A percentile compares a stretch with the other conserved stretches of the same genome.
Evolutionary conservation across 2,329 filamentous ascomycete species (phyloP).

Genomic region (Botrytis squamosa): DNA sequence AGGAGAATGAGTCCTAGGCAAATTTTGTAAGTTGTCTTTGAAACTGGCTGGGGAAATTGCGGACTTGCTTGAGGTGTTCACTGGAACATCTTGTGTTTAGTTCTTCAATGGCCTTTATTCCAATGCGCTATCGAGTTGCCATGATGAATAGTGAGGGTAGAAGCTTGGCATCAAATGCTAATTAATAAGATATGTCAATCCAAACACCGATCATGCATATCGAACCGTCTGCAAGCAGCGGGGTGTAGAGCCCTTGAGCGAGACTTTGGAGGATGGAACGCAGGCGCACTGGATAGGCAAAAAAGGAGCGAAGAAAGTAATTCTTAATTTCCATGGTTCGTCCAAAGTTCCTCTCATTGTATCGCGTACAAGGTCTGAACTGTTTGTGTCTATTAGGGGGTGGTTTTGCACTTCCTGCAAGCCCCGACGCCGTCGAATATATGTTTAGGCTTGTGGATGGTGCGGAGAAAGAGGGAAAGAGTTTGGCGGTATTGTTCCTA

Average conservation of each 20-base stretch:
- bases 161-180: constrained; percentile 1
- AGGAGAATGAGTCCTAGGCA: constrained; percentile 27
- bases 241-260: constrained; percentile 28
- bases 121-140: not conserved
- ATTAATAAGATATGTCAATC: constrained; percentile 26
- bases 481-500: constrained; percentile 52
- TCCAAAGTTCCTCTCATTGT: not conserved
- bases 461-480: constrained; percentile 44
- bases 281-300: constrained; percentile 49
- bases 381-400: constrained; percentile 44
- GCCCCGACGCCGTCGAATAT: constrained; percentile 48
- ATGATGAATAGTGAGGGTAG: not conserved
- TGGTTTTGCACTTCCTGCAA: constrained; percentile 52
- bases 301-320: constrained; percentile 41
- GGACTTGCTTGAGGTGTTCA: not conserved
- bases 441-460: constrained; percentile 29
- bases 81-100: not conserved
- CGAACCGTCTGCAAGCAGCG: constrained; percentile 30
- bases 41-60: too few species aligned
- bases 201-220: constrained; percentile 33
- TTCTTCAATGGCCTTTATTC: not conserved
- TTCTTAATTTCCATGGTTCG: constrained; percentile 49
- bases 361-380: not conserved
- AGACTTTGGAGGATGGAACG: constrained; percentile 41
- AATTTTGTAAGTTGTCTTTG: constrained; percentile 28